Evolutionary conservation across 164 flowering plant genomes (phyloP).

Genomic region (Tinospora cordifolia): DNA sequence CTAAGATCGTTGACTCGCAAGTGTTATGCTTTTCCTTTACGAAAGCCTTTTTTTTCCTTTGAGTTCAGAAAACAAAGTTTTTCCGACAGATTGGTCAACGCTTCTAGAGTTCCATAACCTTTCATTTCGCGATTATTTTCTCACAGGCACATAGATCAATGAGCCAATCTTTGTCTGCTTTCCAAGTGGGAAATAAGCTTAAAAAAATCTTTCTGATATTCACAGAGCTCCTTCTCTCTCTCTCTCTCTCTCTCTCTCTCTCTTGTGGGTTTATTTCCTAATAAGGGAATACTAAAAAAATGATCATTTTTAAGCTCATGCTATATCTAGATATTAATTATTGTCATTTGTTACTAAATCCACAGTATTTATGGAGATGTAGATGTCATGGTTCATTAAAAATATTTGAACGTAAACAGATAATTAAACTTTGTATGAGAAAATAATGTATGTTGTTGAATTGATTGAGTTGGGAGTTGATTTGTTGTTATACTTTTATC

Average conservation of each 20-base stretch:
- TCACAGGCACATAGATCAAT: neutral
- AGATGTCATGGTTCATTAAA: neutral
- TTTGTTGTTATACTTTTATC: neutral
- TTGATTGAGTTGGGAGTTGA: neutral
- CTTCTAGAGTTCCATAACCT: neutral
- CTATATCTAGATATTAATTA: neutral
- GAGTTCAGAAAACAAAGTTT: neutral
- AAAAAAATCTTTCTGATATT: neutral
- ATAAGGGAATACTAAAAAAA: neutral
- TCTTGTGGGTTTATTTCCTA: neutral
- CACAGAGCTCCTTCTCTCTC: neutral
- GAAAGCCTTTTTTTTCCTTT: neutral
- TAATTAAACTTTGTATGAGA: too few species aligned
- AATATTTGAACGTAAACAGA: neutral
- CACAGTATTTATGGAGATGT: neutral
- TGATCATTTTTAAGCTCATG: neutral
- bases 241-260: neutral
- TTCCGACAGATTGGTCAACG: neutral
- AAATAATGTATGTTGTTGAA: neutral
- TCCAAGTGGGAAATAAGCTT: neutral
- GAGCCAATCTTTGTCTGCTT: neutral
- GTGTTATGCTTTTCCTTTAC: conserved; percentile 16
- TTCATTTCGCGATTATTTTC: neutral
- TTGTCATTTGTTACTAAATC: neutral
- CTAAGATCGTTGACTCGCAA: neutral